Base-by-base conservation (phyloP, 805 yeast species). In the Candida stauntonica region DNA sequence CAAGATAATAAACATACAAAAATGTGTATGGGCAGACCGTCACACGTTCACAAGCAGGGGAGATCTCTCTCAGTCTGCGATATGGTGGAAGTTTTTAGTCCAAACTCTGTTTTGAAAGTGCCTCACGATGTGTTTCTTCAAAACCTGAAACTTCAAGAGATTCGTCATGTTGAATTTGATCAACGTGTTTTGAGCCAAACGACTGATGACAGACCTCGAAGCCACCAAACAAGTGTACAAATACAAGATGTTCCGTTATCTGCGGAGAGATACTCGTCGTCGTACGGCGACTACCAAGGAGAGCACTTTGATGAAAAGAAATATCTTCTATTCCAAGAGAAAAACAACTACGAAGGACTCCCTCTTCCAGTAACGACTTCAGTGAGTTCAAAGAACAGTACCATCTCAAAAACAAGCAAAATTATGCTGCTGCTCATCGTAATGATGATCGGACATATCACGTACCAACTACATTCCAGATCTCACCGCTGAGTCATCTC, bases 11-110 rank as follows among this genome's bases (percentile, higher is more conserved):
- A 17, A n/a, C n/a, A 19, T 15, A 18, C 5, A 8, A 19, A 17
- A 4, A 45, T 45, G 48, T 45, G 48, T 18, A 45, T 45, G 48
- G 37, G 36, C 20, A 34, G 23, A 15, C 48, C 49, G 13, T 17
- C n/a, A 20, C 44, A 36, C 30, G 17, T 35, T 13, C 29, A 33
- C 29, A 17, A 15, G 29, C 18, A n/a, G 7, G 30, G 14, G 18
- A 5, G 11, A n/a, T 14, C 18, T 11, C 14, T 24, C 13, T 12
- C 15, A 26, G 13, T 15, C 37, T 7, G 33, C 21, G n/a, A 5
- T 5, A 20, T 24, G 13, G 7, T 26, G 32, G 40, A 35, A 11
- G 26, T 20, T 3, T 20, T 16, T 11, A 21, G 11, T 8, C 16
- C 12, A 11, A n/a, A 29, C 3, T 6, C 5, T 18, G 9, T 12